These are phyloP conservation scores for Hypoxylon lenormandii DNA, from an alignment of 495 filamentous ascomycete genomes.

Conservation along the genomic window DNA sequence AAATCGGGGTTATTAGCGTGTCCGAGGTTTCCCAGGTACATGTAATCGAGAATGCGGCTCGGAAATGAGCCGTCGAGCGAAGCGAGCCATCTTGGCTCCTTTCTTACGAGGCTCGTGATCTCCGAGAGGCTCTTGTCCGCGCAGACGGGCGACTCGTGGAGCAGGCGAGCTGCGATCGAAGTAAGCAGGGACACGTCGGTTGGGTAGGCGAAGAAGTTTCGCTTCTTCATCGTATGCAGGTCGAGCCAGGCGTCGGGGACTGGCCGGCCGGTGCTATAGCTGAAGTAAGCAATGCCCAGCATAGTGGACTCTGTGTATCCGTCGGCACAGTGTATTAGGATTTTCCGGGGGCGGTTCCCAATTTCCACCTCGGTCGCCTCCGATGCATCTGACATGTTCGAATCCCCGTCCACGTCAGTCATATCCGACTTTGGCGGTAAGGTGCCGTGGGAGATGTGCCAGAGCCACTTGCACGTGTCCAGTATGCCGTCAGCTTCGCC, in stretches of 20 bases:
- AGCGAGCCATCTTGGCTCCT: slow-evolving; percentile 81
- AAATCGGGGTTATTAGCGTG: slow-evolving; percentile 94
- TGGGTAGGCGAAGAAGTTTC: slow-evolving; percentile 96
- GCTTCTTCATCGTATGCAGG: slow-evolving; percentile 80
- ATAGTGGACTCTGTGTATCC: slow-evolving; percentile 95
- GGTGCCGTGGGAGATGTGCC: slow-evolving; percentile 75
- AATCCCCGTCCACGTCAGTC: slow-evolving; percentile 57
- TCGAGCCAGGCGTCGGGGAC: slow-evolving; percentile 86
- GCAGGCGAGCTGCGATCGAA: slow-evolving; percentile 77
- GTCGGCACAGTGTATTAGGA: slow-evolving; percentile 92
- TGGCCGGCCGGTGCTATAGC: slow-evolving; percentile 84
- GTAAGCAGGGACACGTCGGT: slow-evolving; percentile 84
- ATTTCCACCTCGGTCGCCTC: slow-evolving; percentile 49
- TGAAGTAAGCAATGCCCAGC: slow-evolving; percentile 87
- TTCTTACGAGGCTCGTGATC: slow-evolving; percentile 57
- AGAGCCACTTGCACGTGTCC: slow-evolving; percentile 88
- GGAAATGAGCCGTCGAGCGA: slow-evolving; percentile 91
- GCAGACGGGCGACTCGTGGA: slow-evolving; percentile 62
- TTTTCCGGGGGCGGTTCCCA: slow-evolving; percentile 62
- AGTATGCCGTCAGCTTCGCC: slow-evolving; percentile 84
- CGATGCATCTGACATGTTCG: slow-evolving; percentile 47
- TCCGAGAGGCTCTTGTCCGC: slow-evolving; percentile 54
- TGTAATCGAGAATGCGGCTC: slow-evolving; percentile 87
- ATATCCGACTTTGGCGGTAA: slow-evolving; percentile 56
- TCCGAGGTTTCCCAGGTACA: slow-evolving; percentile 92